phyloP scores from a whole-genome alignment of 495 filamentous ascomycete genomes.

The Neurospora pannonica region DNA sequence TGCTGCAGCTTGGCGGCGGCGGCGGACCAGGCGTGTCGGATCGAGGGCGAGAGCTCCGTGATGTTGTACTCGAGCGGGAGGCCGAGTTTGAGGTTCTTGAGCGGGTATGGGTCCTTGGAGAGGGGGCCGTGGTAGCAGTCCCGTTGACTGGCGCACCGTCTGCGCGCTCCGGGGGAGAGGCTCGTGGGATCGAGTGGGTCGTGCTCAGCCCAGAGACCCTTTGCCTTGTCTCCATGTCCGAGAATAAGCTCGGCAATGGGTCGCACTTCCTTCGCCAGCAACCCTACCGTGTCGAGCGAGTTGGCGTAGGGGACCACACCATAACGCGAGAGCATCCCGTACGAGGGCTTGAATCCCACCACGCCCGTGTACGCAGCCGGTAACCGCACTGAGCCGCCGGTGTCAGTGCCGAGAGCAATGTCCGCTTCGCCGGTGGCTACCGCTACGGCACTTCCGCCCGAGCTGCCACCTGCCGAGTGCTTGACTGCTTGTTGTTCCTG shows the following conservation, averaged over 20 bases:
- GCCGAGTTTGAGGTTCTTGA: slow-evolving; percentile 48
- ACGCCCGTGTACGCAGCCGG: slow-evolving; percentile 85
- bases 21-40: slow-evolving; percentile 59
- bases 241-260: slow-evolving; percentile 48
- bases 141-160: slow-evolving; percentile 39
- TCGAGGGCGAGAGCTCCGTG: slow-evolving; percentile 53
- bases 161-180: slow-evolving; percentile 46
- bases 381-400: slow-evolving; percentile 84
- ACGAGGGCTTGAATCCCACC: slow-evolving; percentile 86
- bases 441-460: slow-evolving; percentile 85
- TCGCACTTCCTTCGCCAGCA: slow-evolving; percentile 49
- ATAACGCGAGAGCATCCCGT: slow-evolving; percentile 60
- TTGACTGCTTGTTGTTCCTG: background rate
- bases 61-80: slow-evolving; percentile 86
- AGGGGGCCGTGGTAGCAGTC: slow-evolving; percentile 17
- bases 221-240: slow-evolving; percentile 11
- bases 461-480: slow-evolving; percentile 85
- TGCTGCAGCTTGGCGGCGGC: slow-evolving; percentile 48
- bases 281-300: slow-evolving; percentile 86
- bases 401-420: slow-evolving; percentile 85
- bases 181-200: slow-evolving; percentile 75
- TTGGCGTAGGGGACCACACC: slow-evolving; percentile 95
- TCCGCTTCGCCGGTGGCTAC: slow-evolving; percentile 63
- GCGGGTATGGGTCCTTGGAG: slow-evolving; percentile 11
- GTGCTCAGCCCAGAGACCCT: slow-evolving; percentile 35